Evolutionary conservation across 352 stramenopile species (phyloP).

Genomic region (Peronospora belbahrii): DNA sequence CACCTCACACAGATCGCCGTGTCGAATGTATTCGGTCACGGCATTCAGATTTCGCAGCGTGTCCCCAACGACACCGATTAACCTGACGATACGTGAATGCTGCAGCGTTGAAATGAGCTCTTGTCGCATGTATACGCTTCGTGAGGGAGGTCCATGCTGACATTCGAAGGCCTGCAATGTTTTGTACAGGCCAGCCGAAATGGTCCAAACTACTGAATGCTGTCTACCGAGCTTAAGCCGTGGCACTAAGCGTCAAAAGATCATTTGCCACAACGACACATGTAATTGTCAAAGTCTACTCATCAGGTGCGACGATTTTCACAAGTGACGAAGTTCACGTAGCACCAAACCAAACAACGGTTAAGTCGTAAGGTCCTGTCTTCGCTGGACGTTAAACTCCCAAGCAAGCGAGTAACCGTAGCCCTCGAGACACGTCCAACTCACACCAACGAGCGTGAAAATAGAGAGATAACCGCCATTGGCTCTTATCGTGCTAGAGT

Average conservation of each 20-base stretch:
- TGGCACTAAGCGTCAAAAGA: slow-evolving; percentile 29
- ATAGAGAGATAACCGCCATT: slow-evolving; percentile 41
- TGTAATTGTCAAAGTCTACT: slow-evolving; percentile 25
- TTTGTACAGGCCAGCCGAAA: slow-evolving; percentile 32
- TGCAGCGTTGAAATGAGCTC: slow-evolving; percentile 40
- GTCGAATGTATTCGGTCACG: slow-evolving; percentile 64
- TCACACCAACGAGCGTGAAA: slow-evolving; percentile 39
- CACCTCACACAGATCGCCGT: slow-evolving; percentile 50
- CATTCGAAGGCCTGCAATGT: slow-evolving; percentile 29
- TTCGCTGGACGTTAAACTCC: slow-evolving; percentile 32
- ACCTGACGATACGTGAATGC: slow-evolving; percentile 56
- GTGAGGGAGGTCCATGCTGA: slow-evolving; percentile 17
- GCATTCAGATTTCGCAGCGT: slow-evolving; percentile 35
- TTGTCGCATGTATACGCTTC: slow-evolving; percentile 32
- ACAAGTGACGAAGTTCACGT: slow-evolving; percentile 36
- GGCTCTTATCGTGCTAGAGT: slow-evolving; percentile 27
- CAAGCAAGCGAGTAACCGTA: slow-evolving; percentile 34
- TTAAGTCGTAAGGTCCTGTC: slow-evolving; percentile 18
- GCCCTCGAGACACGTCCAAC: slow-evolving; percentile 47
- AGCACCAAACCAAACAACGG: slow-evolving; percentile 30
- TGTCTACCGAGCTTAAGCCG: slow-evolving; percentile 31
- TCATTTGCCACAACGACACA: slow-evolving; percentile 26
- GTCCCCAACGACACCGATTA: slow-evolving; percentile 50
- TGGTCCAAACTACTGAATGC: slow-evolving; percentile 41
- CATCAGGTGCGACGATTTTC: slow-evolving; percentile 34